A percentile compares a stretch with the other conserved stretches of the same genome.
These are phyloP conservation scores for Hanseniaspora mollemarum DNA, from an alignment of 805 yeast genomes.

Conservation along the genomic window DNA sequence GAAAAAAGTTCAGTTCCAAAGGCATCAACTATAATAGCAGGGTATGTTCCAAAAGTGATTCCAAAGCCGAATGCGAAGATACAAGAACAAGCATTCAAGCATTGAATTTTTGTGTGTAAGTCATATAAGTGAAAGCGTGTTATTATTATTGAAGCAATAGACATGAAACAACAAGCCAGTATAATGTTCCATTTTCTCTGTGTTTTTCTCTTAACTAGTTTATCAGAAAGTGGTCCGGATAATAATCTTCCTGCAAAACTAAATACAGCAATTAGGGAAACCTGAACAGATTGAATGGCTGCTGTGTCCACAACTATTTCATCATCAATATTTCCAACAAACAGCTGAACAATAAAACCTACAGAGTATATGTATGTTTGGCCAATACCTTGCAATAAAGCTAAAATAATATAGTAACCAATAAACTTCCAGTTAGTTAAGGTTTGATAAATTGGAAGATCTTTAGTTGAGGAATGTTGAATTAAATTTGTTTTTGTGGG, in stretches of 20 bases:
- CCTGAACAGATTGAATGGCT: conserved; percentile 57
- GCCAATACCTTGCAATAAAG: conserved; percentile 51
- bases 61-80: conserved; percentile 60
- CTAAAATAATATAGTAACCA: conserved; percentile 43
- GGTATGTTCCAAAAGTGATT: conserved; percentile 58
- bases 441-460: conserved; percentile 18
- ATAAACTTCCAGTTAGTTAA: conserved; percentile 34
- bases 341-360: conserved; percentile 56
- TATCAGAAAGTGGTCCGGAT: conserved; percentile 58
- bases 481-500: conserved; percentile 6
- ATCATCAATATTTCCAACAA: conserved; percentile 23
- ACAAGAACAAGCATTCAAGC: conserved; percentile 34
- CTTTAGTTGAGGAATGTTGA: conserved; percentile 16
- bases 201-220: conserved; percentile 40
- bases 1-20: conserved; percentile 60
- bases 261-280: conserved; percentile 51
- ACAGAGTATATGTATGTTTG: conserved; percentile 64
- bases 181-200: conserved; percentile 60
- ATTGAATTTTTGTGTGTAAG: neutral
- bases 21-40: conserved; percentile 61
- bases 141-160: neutral
- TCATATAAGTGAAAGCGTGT: neutral
- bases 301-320: conserved; percentile 24
- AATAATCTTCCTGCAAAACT: conserved; percentile 55
- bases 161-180: conserved; percentile 25